Evolutionary conservation across 2,329 filamentous ascomycete genomes (phyloP).

Genomic region (Cryphonectria naterciae): DNA sequence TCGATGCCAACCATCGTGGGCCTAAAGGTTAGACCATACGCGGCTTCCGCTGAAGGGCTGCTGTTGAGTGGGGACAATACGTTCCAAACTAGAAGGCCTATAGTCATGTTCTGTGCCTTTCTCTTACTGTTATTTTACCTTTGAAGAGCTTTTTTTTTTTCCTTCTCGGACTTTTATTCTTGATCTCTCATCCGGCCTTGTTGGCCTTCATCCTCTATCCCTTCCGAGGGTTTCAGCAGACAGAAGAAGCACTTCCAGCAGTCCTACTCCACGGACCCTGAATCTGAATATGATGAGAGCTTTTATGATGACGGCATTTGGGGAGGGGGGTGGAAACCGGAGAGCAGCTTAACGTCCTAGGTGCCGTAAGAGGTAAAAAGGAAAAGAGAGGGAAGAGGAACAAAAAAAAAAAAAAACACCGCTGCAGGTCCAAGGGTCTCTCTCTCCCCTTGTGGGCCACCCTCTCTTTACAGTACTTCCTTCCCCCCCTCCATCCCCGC

Average conservation of each 20-base stretch:
- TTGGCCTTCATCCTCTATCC: not conserved
- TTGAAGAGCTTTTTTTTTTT: not conserved
- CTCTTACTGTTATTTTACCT: not conserved
- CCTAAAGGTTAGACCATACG: not conserved
- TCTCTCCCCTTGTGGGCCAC: not conserved
- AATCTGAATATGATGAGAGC: not conserved
- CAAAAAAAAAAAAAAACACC: not conserved
- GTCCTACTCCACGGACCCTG: not conserved
- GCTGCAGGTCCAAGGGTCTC: not conserved
- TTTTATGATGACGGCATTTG: not conserved
- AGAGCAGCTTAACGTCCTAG: not conserved
- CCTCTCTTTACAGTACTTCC: not conserved
- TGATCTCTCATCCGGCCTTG: too few species aligned
- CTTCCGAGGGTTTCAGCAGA: not conserved
- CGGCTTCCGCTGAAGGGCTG: not conserved
- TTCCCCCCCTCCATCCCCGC: not conserved
- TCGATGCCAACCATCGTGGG: not conserved
- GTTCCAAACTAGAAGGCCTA: not conserved
- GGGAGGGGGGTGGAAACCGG: not conserved
- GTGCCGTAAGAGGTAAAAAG: not conserved
- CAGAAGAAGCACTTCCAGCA: not conserved
- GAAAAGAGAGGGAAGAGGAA: not conserved
- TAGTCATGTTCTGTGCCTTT: not conserved
- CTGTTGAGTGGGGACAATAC: not conserved
- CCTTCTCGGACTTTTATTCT: not conserved